Conservation (phyloP, 305 asterid species). For the Fraxinus xanthoxyloides region DNA sequence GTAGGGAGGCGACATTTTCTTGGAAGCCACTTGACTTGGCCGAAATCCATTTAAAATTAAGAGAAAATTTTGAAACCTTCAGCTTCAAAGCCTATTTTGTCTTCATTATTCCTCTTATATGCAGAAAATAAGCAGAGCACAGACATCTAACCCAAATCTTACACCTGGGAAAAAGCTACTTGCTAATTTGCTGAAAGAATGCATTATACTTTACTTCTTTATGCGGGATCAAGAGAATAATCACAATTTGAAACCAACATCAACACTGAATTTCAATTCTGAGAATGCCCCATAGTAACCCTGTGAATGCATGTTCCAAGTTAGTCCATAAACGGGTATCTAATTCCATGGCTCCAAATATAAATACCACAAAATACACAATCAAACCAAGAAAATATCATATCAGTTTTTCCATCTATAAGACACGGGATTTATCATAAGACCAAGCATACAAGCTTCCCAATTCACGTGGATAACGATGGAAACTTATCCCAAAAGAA, state of each 20-base stretch:
- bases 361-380: neutral
- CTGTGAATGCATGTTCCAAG: neutral
- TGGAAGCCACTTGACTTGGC: neutral
- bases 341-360: neutral
- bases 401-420: neutral
- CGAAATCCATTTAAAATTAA: neutral
- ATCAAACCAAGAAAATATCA: neutral
- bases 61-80: neutral
- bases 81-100: neutral
- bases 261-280: neutral
- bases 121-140: neutral
- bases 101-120: neutral
- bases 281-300: neutral
- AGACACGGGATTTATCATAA: neutral
- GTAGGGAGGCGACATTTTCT: neutral
- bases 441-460: neutral
- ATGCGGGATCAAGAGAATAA: neutral
- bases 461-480: neutral
- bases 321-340: neutral
- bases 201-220: neutral
- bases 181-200: neutral
- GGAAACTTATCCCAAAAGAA: neutral
- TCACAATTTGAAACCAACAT: neutral
- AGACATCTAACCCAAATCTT: neutral
- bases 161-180: neutral